Base-by-base conservation (phyloP, 2,329 filamentous ascomycete genomes). In the Geosmithia putterillii region DNA sequence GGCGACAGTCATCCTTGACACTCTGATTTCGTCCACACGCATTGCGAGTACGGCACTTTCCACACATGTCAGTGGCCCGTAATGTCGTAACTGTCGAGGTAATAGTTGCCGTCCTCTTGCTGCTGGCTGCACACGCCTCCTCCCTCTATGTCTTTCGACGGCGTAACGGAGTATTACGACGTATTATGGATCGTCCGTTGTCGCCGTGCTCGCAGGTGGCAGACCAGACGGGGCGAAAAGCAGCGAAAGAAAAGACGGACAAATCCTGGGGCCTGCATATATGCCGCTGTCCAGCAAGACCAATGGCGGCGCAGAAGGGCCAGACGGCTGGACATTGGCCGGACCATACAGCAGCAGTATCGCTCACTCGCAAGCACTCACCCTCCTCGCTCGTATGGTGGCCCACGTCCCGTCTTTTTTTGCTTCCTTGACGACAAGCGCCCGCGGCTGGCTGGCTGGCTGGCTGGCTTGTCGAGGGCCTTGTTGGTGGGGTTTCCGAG, bases 401-500 rank as follows among this genome's bases (percentile, higher is more conserved):
- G n/a, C n/a, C n/a, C n/a, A n/a, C n/a, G 28, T 32, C 28, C 28
- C 28, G 28, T 14, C 28, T 32, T 12, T 32, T 9, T 12, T 32
- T 9, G 28, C 15, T 12, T 32, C 15, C 10, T 12, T 32, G 28
- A 32, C 28, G 17, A 38, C 36, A 38, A 38, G 36, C 36, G 38
- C 38, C 32, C 36, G 38, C 38, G 43, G 38, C 38, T 32, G 28
- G 28, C 38, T 32, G 21, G 22, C 23, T 21, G 38, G 23, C n/a
- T 17, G 38, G 38, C n/a, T 9, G 28, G 9, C 28, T 34, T 34
- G 38, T n/a, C n/a, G n/a, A n/a, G n/a, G n/a, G n/a, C n/a, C n/a
- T 17, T n/a, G 38, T 40, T 19, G 37, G 42, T 44, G 42, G 38
- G 42, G 42, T 35, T 41, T 37, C 22, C 42, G 38, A 41, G 28